Conservation (phyloP, 2,329 filamentous ascomycete genomes). For the Neonectria neomacrospora region DNA sequence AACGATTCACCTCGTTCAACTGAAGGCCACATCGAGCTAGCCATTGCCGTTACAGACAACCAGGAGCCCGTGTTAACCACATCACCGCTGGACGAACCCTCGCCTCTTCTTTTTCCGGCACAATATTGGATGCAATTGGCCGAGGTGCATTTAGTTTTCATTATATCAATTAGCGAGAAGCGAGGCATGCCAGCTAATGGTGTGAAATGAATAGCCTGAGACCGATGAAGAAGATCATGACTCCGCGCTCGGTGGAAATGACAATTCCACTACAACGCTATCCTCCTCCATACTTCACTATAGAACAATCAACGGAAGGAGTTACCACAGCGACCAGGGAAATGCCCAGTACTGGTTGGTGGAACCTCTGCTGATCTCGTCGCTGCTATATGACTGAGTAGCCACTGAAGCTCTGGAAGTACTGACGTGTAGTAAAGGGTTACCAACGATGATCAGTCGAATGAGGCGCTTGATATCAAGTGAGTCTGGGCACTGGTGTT, state of each 20-base stretch:
- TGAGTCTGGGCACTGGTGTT: neutral
- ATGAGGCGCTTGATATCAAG: constrained; percentile 19
- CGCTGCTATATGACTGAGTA: neutral
- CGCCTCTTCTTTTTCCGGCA: neutral
- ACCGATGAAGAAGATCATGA: neutral
- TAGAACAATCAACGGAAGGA: neutral
- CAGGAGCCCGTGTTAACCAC: no score
- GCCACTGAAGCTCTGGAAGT: neutral
- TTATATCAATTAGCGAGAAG: neutral
- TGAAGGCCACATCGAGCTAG: neutral
- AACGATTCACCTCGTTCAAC: neutral
- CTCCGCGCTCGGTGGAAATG: neutral
- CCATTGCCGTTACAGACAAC: neutral
- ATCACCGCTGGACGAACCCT: neutral
- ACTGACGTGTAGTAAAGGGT: constrained; percentile 2
- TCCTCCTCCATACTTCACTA: neutral
- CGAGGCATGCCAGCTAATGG: neutral
- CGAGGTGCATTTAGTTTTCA: neutral
- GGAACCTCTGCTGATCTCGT: neutral
- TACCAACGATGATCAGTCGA: constrained; percentile 16
- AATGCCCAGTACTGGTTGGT: constrained; percentile 7
- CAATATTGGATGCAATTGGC: neutral
- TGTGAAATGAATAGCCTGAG: neutral
- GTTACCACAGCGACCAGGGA: constrained; percentile 1
- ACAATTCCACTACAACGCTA: neutral